Base-by-base conservation (phyloP, 1,284 basidiomycete species). In the Tremellales sp. region DNA sequence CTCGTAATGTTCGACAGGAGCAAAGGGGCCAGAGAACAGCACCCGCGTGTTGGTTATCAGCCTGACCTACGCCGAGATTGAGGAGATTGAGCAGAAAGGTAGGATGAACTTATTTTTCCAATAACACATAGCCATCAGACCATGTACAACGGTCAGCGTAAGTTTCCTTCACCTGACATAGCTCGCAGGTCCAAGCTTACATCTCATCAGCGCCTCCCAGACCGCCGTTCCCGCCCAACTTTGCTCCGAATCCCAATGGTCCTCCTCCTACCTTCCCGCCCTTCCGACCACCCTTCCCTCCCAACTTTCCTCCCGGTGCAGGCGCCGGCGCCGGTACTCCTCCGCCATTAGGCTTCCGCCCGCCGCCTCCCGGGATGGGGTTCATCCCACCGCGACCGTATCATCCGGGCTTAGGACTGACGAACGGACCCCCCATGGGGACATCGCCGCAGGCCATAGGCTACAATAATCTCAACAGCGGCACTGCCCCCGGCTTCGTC, bases 241-340 rank as follows among this genome's bases (percentile, higher is more conserved):
- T 43, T 38, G 40, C 46, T 12, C 49, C 46, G 27, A 43, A 50
- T 18, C 25, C 38, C 12, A 40, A 39, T 39, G 40, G 35, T 36
- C 35, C 42, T 18, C 21, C 38, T 16, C 58, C 51, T 6, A 40
- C 50, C 39, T 48, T 41, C 16, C 39, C 33, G 8, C 42, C 46
- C 13, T 54, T 54, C 42, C 63, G 60, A 2, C 63, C 64, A 4
- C 60, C 60, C 3, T 64, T 66, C 50, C 54, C 60, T 18, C 64
- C 60, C 4, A 60, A 59, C 33, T 57, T 60, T 28, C 40, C 59
- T n/a, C 63, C 61, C 9, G 58, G 56, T 7, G 38, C 33, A 1
- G 37, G 47, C 25, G 41, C 41, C 18, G 37, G 40, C 1, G 24
- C 27, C 14, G 22, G 27, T 13, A 35, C 36, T 0, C 43, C 52